Evolutionary conservation across 2,329 filamentous ascomycete species (phyloP).

Genomic region (Zymoseptoria brevis): DNA sequence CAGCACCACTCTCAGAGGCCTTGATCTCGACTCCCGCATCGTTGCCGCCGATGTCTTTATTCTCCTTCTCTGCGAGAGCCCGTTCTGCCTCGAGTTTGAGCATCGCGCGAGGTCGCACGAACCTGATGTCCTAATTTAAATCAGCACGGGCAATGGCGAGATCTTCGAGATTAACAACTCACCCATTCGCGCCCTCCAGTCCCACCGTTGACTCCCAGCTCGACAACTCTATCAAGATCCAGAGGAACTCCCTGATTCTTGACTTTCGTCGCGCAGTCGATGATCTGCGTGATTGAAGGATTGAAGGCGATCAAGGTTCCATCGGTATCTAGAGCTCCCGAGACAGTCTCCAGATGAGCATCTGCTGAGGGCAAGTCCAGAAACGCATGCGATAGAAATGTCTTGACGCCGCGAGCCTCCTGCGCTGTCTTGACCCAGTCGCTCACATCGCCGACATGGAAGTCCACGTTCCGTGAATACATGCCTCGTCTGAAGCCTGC

Average conservation of each 20-base stretch:
- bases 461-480: constrained; percentile 64
- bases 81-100: constrained; percentile 5
- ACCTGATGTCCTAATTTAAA: constrained; percentile 46
- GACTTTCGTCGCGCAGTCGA: constrained; percentile 51
- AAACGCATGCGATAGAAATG: constrained; percentile 64
- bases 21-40: neutral
- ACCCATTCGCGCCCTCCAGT: constrained; percentile 53
- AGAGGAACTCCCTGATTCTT: constrained; percentile 49
- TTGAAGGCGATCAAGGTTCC: constrained; percentile 63
- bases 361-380: constrained; percentile 65
- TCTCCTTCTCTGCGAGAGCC: constrained; percentile 2
- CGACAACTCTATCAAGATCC: constrained; percentile 51
- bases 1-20: neutral
- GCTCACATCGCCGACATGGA: constrained; percentile 60
- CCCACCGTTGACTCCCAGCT: constrained; percentile 45
- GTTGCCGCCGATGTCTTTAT: neutral
- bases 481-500: constrained; percentile 60
- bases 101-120: constrained; percentile 35
- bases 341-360: constrained; percentile 42
- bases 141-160: neutral
- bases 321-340: constrained; percentile 54
- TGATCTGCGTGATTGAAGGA: constrained; percentile 72
- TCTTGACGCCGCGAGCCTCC: constrained; percentile 32
- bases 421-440: constrained; percentile 54
- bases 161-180: neutral